These are phyloP conservation scores for Oryza nivara DNA, from an alignment of 176 grass and related monocot genomes.

Conservation along the genomic window DNA sequence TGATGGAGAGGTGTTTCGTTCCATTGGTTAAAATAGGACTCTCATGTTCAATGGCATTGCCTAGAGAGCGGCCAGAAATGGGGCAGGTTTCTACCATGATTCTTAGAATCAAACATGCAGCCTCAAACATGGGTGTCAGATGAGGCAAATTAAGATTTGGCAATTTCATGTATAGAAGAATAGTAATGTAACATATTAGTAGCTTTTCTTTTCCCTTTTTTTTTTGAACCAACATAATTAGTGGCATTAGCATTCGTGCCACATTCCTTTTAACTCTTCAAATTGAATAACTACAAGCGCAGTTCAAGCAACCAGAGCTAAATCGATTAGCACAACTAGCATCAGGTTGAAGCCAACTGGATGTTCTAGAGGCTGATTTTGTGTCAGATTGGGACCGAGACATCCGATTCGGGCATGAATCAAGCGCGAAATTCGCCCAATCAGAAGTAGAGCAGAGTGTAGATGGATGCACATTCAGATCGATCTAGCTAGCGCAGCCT, in stretches of 20 bases:
- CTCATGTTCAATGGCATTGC: constrained; percentile 37
- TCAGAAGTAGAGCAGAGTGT: not conserved
- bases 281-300: not conserved
- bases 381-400: too few relatives aligned
- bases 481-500: not conserved
- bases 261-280: not conserved
- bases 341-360: not conserved
- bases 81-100: constrained; percentile 34
- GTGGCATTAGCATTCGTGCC: too few relatives aligned
- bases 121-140: constrained; percentile 6
- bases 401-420: not conserved
- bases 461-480: not conserved
- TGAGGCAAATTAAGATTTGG: not conserved
- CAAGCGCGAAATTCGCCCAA: not conserved
- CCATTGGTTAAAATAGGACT: constrained; percentile 42
- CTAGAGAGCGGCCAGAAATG: constrained; percentile 35
- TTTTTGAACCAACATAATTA: too few relatives aligned
- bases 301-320: not conserved
- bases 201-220: too few relatives aligned
- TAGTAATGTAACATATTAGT: too few relatives aligned
- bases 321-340: not conserved
- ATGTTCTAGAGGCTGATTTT: not conserved
- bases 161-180: not conserved
- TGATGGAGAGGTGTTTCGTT: constrained; percentile 37
- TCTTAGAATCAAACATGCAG: constrained; percentile 30